Conservation (phyloP, 1,139 yeast genomes). For the Pichia sp. region DNA sequence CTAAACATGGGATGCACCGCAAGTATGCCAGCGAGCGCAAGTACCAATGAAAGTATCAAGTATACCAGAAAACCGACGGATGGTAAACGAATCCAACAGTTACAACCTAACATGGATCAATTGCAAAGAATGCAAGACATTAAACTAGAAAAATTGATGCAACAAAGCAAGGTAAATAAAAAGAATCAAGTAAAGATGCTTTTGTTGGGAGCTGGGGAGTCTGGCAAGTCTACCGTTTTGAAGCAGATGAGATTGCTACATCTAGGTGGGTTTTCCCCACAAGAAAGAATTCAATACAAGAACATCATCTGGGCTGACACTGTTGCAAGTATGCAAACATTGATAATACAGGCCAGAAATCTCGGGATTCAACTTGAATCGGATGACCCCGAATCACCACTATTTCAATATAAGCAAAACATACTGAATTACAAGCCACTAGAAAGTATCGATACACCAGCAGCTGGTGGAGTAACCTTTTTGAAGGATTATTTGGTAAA, state of each 20-base stretch:
- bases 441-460: conserved; percentile 58
- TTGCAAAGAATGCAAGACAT: conserved; percentile 26
- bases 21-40: conserved; percentile 44
- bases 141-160: conserved; percentile 56
- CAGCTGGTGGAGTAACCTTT: conserved; percentile 64
- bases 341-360: conserved; percentile 68
- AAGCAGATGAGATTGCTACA: conserved; percentile 87
- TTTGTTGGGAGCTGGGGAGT: conserved; percentile 89
- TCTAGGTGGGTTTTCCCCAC: conserved; percentile 76
- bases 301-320: conserved; percentile 96
- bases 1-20: conserved; percentile 62
- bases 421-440: conserved; percentile 56
- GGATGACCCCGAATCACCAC: conserved; percentile 45
- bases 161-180: conserved; percentile 47
- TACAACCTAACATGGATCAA: conserved; percentile 22
- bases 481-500: conserved; percentile 60
- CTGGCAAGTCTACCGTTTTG: conserved; percentile 93
- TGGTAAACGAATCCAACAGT: not conserved
- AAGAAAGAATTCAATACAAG: conserved; percentile 75
- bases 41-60: conserved; percentile 17
- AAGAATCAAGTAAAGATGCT: conserved; percentile 59
- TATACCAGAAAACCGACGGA: not conserved
- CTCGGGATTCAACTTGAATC: conserved; percentile 57
- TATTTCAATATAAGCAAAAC: conserved; percentile 44
- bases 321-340: conserved; percentile 78